Evolutionary conservation across 306 rosid species (phyloP).

Genomic region (Urtica urens): DNA sequence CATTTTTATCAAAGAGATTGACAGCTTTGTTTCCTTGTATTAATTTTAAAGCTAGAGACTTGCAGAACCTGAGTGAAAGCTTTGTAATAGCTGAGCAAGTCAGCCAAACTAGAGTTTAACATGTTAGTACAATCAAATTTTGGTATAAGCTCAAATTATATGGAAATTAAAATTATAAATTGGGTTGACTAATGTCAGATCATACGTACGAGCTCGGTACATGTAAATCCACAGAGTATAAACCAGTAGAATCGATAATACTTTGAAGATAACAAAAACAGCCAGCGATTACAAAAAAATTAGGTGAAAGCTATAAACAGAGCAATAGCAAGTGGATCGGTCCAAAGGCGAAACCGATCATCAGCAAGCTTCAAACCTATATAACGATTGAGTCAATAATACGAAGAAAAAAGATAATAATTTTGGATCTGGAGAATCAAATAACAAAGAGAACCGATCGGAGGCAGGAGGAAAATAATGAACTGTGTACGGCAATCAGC

Average conservation of each 20-base stretch:
- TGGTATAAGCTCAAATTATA: background rate
- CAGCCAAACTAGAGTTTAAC: too few species aligned
- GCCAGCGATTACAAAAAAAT: background rate
- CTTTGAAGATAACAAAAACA: background rate
- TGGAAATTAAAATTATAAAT: too few species aligned
- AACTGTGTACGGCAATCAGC: background rate
- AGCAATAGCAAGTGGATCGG: background rate
- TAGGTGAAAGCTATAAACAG: background rate
- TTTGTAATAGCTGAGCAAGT: too few species aligned
- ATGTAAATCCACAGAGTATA: background rate
- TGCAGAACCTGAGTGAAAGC: too few species aligned
- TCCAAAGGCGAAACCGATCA: background rate
- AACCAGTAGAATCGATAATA: background rate
- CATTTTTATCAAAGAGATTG: too few species aligned
- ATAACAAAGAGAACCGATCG: background rate
- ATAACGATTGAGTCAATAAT: background rate
- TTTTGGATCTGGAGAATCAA: conserved; percentile 1
- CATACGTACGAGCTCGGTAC: background rate
- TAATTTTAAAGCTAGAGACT: too few species aligned
- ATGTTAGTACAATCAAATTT: background rate
- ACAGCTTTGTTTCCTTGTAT: too few species aligned
- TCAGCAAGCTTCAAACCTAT: background rate
- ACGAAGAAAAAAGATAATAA: background rate
- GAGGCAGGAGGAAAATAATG: too few species aligned
- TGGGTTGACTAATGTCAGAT: too few species aligned